Base-by-base conservation (phyloP, 192 early-diverging fungal genomes). In the Jimgerdemannia lactiflua region DNA sequence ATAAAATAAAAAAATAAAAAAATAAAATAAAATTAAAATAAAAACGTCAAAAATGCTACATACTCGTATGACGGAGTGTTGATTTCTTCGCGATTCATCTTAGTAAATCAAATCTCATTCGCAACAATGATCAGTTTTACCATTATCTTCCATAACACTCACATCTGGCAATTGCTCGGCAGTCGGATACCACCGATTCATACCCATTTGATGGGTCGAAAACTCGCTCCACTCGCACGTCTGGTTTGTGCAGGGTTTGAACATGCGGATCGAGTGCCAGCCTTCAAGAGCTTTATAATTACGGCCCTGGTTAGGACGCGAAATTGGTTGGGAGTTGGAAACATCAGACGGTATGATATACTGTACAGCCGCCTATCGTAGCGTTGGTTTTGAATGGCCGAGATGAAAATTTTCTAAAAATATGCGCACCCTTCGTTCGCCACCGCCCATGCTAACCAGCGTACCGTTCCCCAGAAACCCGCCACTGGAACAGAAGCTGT, bases 401-500 rank as follows among this genome's bases (percentile, higher is more conserved):
- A 29, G 29, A 29, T 29, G 29, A 29, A 29, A 29, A 29, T 29
- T 29, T 29, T 29, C 29, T 29, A 29, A 29, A 29, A 29, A 29
- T 29, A 29, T 29, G 1, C 29, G 29, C 29, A n/a, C 49, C 49
- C 49, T 49, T 6, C 70, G n/a, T 66, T 88, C 87, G 0, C 76
- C 87, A 43, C 87, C 87, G 40, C 85, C 87, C 4, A 83, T 84
- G 64, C 80, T 82, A 64, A 86, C 79, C 39, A 84, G 68, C 3
- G 84, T 83, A 8, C 87, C 87, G 63, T 88, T 87, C 3, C 70
- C 76, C 44, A 87, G 65, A 69, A 87, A 88, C 10, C 84, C 84
- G 68, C 87, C 87, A 9, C 82, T 85, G 3, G 87, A 88, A 67
- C 87, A 88, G 70, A 88, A 88, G 18, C 85, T 88, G 67, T 88